Percentiles rank a stretch among this genome's conserved stretches.
Evolutionary conservation across 108 stramenopile genomes (phyloP).

Genomic region (Skeletonema tropicum): DNA sequence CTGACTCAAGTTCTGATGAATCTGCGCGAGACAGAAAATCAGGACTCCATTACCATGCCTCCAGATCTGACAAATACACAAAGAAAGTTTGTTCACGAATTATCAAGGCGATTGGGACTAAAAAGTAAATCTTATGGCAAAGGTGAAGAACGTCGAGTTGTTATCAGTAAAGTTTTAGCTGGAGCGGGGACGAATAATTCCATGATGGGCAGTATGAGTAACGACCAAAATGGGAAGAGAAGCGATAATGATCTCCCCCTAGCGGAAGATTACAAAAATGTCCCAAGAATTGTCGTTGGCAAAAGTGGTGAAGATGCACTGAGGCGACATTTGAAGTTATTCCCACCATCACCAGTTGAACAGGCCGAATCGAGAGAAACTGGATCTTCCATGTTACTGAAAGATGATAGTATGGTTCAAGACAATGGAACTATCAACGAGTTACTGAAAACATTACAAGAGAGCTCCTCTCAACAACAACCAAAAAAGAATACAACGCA

Average conservation of each 20-base stretch:
- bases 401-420: conserved; percentile 1
- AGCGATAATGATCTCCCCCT: conserved; percentile 20
- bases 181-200: conserved; percentile 44
- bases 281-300: conserved; percentile 53
- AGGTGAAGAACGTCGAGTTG: conserved; percentile 61
- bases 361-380: conserved; percentile 58
- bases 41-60: conserved; percentile 54
- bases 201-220: conserved; percentile 29
- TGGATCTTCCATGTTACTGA: conserved; percentile 57
- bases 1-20: conserved; percentile 58
- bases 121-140: conserved; percentile 69
- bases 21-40: conserved; percentile 56
- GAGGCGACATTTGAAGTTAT: conserved; percentile 41
- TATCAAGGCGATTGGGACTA: conserved; percentile 64
- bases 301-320: conserved; percentile 43
- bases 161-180: conserved; percentile 47
- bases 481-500: conserved; percentile 14
- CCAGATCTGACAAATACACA: conserved; percentile 78
- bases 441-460: neutral
- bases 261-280: conserved; percentile 12
- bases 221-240: conserved; percentile 11
- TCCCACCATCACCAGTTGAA: conserved; percentile 56
- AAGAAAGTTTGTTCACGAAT: conserved; percentile 74
- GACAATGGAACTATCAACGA: neutral
- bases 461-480: conserved; percentile 12